Percentiles rank a stretch among this genome's conserved stretches.
Evolutionary conservation across 345 rosid species (phyloP).

Genomic region (Chamaenerion angustifolium): DNA sequence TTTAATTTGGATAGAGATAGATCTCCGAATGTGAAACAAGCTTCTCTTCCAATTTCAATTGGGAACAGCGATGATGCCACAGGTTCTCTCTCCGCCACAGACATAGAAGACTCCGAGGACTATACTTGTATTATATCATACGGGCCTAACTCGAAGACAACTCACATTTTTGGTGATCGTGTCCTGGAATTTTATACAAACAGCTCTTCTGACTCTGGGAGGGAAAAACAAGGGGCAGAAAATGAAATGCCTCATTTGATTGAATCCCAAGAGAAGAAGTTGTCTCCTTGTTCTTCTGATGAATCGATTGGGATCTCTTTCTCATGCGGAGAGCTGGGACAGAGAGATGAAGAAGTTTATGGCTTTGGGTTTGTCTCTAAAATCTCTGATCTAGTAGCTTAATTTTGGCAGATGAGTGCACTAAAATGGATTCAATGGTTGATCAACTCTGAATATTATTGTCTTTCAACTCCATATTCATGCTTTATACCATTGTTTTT

Average conservation of each 20-base stretch:
- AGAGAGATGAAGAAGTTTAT: constrained; percentile 16
- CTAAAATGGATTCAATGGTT: no score
- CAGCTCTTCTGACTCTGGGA: constrained; percentile 21
- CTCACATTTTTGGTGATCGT: constrained; percentile 44
- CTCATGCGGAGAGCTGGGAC: constrained; percentile 24
- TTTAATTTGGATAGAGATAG: constrained; percentile 2
- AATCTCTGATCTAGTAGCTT: not conserved
- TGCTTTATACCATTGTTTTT: no score
- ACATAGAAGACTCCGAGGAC: constrained; percentile 58
- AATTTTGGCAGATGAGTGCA: no score
- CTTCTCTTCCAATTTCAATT: constrained; percentile 29
- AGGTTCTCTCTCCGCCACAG: constrained; percentile 31
- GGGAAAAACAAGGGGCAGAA: constrained; percentile 16
- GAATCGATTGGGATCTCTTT: constrained; percentile 18
- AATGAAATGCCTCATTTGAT: not conserved
- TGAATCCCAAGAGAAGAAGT: constrained; percentile 7
- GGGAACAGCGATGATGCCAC: constrained; percentile 12
- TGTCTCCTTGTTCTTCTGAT: constrained; percentile 9
- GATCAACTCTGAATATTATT: no score
- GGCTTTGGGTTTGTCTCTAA: constrained; percentile 20
- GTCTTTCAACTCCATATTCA: no score
- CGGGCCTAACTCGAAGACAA: constrained; percentile 53
- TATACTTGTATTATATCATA: constrained; percentile 58
- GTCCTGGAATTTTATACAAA: constrained; percentile 38
- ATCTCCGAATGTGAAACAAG: constrained; percentile 17